Percentiles rank a stretch among this genome's conserved stretches.
These are phyloP conservation scores for Oryza rufipogon DNA, from an alignment of 176 grass and related monocot species.

Conservation along the genomic window DNA sequence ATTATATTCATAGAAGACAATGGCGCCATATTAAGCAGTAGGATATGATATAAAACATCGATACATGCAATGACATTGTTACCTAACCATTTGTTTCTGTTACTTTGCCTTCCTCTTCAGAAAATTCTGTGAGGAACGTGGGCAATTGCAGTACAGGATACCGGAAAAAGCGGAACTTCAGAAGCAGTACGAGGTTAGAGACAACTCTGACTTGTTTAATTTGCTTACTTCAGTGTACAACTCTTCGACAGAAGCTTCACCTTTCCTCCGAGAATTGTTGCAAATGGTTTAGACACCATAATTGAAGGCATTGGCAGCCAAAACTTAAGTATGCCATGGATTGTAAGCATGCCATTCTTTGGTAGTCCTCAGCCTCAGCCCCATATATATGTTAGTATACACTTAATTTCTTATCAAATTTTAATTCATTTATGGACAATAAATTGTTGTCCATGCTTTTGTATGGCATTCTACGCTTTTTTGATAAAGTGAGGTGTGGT, in stretches of 20 bases:
- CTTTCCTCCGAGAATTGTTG: not conserved
- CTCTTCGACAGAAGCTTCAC: not conserved
- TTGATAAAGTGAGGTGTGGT: no score
- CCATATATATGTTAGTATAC: no score
- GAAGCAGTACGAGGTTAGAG: not conserved
- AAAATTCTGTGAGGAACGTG: conserved; percentile 34
- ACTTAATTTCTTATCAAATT: no score
- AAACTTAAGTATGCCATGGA: no score
- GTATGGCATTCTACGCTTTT: no score
- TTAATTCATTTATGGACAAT: no score
- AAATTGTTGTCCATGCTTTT: no score
- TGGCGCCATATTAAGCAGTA: not conserved
- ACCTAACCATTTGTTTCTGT: not conserved
- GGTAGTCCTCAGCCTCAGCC: no score
- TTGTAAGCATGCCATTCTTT: no score
- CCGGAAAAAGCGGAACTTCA: not conserved
- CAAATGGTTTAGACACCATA: not conserved
- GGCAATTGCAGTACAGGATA: conserved; percentile 61
- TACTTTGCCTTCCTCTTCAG: conserved; percentile 37
- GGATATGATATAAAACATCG: not conserved
- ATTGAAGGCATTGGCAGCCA: not conserved
- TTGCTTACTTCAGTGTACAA: not conserved
- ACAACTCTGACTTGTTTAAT: not conserved
- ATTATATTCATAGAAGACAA: not conserved
- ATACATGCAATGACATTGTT: not conserved